These are phyloP conservation scores for Chaetomium fimeti DNA, from an alignment of 495 filamentous ascomycete species.

Conservation along the genomic window DNA sequence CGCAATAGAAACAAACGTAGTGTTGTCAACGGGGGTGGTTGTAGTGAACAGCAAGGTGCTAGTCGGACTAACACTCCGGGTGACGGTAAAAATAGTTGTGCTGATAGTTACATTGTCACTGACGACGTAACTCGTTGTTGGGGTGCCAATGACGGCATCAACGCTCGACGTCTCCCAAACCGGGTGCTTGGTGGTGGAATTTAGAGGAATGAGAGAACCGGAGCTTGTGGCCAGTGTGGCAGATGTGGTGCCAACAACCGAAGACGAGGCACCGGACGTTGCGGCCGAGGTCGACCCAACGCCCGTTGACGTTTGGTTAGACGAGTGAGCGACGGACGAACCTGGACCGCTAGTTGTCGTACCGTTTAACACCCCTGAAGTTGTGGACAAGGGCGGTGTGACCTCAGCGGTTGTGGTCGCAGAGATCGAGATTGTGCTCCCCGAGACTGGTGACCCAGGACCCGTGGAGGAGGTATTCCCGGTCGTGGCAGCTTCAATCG, in stretches of 20 bases:
- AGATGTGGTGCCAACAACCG: background rate
- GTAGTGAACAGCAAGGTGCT: background rate
- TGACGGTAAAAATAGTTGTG: background rate
- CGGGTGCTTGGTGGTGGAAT: background rate
- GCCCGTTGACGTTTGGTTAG: conserved; percentile 2
- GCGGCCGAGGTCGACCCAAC: conserved; percentile 8
- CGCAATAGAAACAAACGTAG: background rate
- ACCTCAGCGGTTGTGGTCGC: conserved; percentile 3
- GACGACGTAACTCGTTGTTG: background rate
- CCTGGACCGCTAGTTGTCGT: conserved; percentile 1
- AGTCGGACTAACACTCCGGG: background rate
- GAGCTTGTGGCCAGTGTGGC: conserved; percentile 1
- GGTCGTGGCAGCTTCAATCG: background rate
- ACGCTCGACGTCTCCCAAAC: conserved; percentile 8
- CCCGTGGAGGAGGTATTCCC: background rate
- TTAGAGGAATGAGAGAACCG: background rate
- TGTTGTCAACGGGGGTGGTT: background rate
- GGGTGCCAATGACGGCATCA: conserved; percentile 9
- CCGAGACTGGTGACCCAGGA: background rate
- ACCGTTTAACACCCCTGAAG: conserved; percentile 2
- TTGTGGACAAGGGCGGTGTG: conserved; percentile 30
- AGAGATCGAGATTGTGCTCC: conserved; percentile 7
- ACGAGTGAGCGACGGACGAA: background rate
- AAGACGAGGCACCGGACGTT: background rate
- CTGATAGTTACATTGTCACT: background rate